Percentiles rank a stretch among this genome's conserved stretches.
Conservation (phyloP, 352 stramenopile genomes). For the Phytophthora cactorum region DNA sequence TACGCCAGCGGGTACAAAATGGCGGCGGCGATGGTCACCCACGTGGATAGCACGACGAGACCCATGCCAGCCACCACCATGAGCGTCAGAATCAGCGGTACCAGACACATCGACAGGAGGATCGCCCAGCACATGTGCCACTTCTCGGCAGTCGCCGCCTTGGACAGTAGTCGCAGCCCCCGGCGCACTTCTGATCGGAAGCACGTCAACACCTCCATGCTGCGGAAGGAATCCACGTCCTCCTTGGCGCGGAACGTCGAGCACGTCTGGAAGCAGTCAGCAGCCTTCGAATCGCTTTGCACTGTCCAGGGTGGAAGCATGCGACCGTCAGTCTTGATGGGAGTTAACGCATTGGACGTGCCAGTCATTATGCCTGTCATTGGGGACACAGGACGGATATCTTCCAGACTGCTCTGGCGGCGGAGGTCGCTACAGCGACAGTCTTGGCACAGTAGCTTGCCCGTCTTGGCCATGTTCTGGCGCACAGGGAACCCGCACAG, state of each 20-base stretch:
- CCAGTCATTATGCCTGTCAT: conserved; percentile 15
- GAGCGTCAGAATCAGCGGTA: conserved; percentile 25
- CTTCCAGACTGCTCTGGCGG: conserved; percentile 19
- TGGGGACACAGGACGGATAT: conserved; percentile 25
- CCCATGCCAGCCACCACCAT: conserved; percentile 23
- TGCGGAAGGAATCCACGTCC: conserved; percentile 22
- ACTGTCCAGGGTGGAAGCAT: conserved; percentile 8
- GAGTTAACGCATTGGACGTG: conserved; percentile 4
- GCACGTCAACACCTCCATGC: conserved; percentile 34
- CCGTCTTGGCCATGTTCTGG: conserved; percentile 3
- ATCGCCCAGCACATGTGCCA: conserved; percentile 34
- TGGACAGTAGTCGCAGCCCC: conserved; percentile 26
- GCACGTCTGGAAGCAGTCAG: not conserved
- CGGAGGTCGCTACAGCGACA: conserved; percentile 19
- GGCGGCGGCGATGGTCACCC: conserved; percentile 8
- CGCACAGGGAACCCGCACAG: conserved; percentile 11
- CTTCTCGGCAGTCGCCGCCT: conserved; percentile 23
- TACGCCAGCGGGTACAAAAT: conserved; percentile 28
- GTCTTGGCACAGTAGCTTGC: conserved; percentile 11
- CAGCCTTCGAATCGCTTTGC: not conserved
- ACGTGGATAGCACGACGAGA: conserved; percentile 32
- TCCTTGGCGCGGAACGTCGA: conserved; percentile 8
- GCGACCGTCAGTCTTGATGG: conserved; percentile 4
- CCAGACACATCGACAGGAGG: conserved; percentile 26
- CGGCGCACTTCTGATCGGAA: conserved; percentile 30